A percentile compares a stretch with the other conserved stretches of the same genome.
Conservation (phyloP, 768 basidiomycete species). For the Lentinula raphanica region DNA sequence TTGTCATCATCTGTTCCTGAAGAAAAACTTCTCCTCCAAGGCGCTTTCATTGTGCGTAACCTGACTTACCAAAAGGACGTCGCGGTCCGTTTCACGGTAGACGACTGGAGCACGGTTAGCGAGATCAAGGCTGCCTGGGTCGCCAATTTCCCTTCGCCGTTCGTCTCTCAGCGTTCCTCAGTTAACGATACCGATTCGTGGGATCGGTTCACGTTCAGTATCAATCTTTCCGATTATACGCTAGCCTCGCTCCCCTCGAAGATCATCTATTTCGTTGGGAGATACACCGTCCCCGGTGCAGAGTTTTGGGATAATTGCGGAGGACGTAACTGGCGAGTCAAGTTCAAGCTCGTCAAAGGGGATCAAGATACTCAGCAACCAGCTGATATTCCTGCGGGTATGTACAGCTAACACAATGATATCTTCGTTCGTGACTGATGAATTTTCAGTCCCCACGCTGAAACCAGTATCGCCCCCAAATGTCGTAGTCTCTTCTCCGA, state of each 20-base stretch:
- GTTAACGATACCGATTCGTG: slow-evolving; percentile 21
- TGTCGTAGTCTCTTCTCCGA: neutral
- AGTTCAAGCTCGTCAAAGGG: slow-evolving; percentile 36
- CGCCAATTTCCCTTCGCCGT: slow-evolving; percentile 34
- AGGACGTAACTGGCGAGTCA: slow-evolving; percentile 71
- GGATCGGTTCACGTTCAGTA: slow-evolving; percentile 58
- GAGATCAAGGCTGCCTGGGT: slow-evolving; percentile 64
- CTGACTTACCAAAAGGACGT: slow-evolving; percentile 83
- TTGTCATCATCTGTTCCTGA: slow-evolving; percentile 4
- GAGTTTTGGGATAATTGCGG: slow-evolving; percentile 97
- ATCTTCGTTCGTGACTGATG: neutral
- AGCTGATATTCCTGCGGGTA: neutral
- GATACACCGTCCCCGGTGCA: slow-evolving; percentile 20
- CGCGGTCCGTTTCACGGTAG: slow-evolving; percentile 83
- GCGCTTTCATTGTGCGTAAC: slow-evolving; percentile 81
- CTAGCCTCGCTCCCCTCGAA: slow-evolving; percentile 38
- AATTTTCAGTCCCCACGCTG: neutral
- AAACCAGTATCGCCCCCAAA: neutral
- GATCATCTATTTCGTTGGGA: slow-evolving; percentile 53
- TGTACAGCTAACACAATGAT: neutral
- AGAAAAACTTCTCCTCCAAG: slow-evolving; percentile 35
- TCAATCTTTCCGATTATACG: slow-evolving; percentile 70
- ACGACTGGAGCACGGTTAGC: slow-evolving; percentile 89
- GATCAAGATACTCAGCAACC: neutral
- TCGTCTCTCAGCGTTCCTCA: neutral